Evolutionary conservation across 2,329 filamentous ascomycete genomes (phyloP).

Genomic region (Arthrocladium fulminans): DNA sequence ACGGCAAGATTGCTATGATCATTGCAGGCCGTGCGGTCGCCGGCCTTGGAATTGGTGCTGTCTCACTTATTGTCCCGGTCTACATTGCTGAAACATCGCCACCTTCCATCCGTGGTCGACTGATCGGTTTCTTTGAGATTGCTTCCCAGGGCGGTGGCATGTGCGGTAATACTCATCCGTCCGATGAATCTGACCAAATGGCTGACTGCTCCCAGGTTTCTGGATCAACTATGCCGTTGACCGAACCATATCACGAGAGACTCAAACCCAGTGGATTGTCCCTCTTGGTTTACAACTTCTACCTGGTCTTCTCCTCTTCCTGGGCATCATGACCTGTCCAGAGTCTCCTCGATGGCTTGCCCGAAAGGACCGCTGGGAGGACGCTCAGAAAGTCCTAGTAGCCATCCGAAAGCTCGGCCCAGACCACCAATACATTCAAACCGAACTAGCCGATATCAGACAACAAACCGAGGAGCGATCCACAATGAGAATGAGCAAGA

Average conservation of each 20-base stretch:
- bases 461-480: not conserved
- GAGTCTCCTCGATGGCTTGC: slow-evolving; percentile 37
- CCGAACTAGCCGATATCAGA: slow-evolving; percentile 52
- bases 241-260: slow-evolving; percentile 37
- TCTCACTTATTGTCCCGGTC: slow-evolving; percentile 50
- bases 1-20: slow-evolving; percentile 44
- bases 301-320: slow-evolving; percentile 25
- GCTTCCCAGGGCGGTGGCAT: slow-evolving; percentile 57
- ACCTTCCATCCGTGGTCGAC: slow-evolving; percentile 49
- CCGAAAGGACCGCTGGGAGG: slow-evolving; percentile 58
- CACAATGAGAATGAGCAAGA: not conserved
- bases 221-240: slow-evolving; percentile 44
- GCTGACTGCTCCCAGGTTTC: too few species aligned
- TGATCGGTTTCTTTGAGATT: slow-evolving; percentile 58
- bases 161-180: slow-evolving; percentile 37
- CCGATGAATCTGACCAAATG: too few species aligned
- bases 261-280: slow-evolving; percentile 45
- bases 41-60: slow-evolving; percentile 51
- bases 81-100: slow-evolving; percentile 55
- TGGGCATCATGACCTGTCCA: slow-evolving; percentile 25
- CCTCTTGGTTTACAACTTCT: slow-evolving; percentile 57
- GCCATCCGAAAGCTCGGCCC: slow-evolving; percentile 47
- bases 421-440: slow-evolving; percentile 46
- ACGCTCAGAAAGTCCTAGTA: slow-evolving; percentile 49
- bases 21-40: slow-evolving; percentile 48